Evolutionary conservation across 1,284 basidiomycete species (phyloP).

Genomic region (Ustilago vetiveriae): DNA sequence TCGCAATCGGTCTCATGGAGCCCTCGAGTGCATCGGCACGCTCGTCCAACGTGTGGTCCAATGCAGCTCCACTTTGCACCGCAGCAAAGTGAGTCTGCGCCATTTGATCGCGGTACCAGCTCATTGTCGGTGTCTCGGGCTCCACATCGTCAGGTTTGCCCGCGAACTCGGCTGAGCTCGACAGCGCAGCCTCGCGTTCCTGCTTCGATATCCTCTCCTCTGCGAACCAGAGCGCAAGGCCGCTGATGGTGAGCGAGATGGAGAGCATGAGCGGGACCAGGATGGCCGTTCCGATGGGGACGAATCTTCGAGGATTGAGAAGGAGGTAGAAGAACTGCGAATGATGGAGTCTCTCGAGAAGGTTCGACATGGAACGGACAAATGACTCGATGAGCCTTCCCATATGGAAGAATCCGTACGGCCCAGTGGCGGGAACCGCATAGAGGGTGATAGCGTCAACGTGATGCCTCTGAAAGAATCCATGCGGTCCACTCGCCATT

Average conservation of each 20-base stretch:
- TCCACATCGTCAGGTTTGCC: conserved; percentile 12
- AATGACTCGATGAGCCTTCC: conserved; percentile 70
- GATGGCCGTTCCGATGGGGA: conserved; percentile 57
- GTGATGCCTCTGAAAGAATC: conserved; percentile 75
- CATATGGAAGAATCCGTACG: conserved; percentile 92
- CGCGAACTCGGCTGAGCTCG: neutral
- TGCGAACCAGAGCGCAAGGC: conserved; percentile 39
- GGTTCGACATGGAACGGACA: conserved; percentile 61
- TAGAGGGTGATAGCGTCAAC: conserved; percentile 94
- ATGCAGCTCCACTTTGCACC: neutral
- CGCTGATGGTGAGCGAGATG: conserved; percentile 54
- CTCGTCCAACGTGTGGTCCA: neutral
- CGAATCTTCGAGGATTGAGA: conserved; percentile 49
- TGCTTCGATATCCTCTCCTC: conserved; percentile 24
- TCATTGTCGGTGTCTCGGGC: conserved; percentile 25
- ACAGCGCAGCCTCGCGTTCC: conserved; percentile 15
- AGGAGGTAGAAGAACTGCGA: conserved; percentile 67
- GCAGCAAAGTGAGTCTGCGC: conserved; percentile 6
- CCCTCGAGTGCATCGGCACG: conserved; percentile 8
- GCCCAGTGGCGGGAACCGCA: conserved; percentile 84
- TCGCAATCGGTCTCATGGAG: conserved; percentile 23
- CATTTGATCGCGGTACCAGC: conserved; percentile 28
- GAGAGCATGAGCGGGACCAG: conserved; percentile 56
- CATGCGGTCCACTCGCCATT: conserved; percentile 49
- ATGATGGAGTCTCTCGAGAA: conserved; percentile 65